A percentile compares a stretch with the other conserved stretches of the same genome.
These are phyloP conservation scores for Gonapodya prolifera DNA, from an alignment of 192 early-diverging fungal genomes.

Conservation along the genomic window DNA sequence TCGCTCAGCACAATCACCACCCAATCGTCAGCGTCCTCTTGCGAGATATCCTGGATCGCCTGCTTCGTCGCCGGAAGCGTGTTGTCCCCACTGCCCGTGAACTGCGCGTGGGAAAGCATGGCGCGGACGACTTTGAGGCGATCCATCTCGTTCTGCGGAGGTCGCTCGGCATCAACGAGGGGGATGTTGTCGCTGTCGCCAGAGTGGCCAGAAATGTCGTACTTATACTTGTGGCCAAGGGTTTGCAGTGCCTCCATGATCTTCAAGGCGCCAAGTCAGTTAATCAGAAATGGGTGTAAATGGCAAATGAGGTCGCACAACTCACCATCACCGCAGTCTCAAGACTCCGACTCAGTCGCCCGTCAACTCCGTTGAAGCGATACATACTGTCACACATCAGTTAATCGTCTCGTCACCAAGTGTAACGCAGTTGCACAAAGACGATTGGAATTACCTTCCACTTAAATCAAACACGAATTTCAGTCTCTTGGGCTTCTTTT, in stretches of 20 bases:
- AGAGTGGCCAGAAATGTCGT: conserved; percentile 63
- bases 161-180: conserved; percentile 51
- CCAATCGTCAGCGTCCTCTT: conserved; percentile 65
- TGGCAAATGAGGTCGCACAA: background rate
- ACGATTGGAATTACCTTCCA: conserved; percentile 35
- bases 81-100: conserved; percentile 65
- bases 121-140: conserved; percentile 49
- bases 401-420: conserved; percentile 14
- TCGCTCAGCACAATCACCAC: conserved; percentile 66
- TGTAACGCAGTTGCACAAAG: no score
- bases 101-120: conserved; percentile 66
- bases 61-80: conserved; percentile 51
- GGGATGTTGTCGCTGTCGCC: conserved; percentile 58
- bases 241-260: conserved; percentile 33
- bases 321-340: conserved; percentile 24
- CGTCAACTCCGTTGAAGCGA: conserved; percentile 11
- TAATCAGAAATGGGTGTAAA: background rate
- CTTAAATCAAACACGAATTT: conserved; percentile 71
- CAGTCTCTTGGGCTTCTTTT: conserved; percentile 62
- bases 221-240: conserved; percentile 66
- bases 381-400: conserved; percentile 28
- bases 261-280: background rate
- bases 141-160: conserved; percentile 67
- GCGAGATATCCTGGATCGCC: conserved; percentile 51
- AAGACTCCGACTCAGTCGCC: conserved; percentile 22